These are phyloP conservation scores for Aureobasidium sp. DNA, from an alignment of 2,329 filamentous ascomycete genomes.

Conservation along the genomic window DNA sequence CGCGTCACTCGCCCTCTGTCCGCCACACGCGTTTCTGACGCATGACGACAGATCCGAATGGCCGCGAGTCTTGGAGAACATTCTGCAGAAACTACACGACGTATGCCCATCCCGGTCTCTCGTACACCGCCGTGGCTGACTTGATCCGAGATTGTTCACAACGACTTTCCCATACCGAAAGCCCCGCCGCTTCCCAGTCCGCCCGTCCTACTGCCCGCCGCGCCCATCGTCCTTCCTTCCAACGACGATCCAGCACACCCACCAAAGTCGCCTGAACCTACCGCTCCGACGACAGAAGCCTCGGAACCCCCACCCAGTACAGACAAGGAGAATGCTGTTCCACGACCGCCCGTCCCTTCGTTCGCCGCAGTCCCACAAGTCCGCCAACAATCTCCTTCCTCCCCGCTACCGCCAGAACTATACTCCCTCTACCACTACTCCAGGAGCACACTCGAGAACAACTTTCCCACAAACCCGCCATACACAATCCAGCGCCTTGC, in stretches of 20 bases:
- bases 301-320: conserved; percentile 34
- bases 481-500: conserved; percentile 88
- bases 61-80: conserved; percentile 55
- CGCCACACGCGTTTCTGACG: neutral
- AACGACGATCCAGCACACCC: neutral
- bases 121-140: neutral
- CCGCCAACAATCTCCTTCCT: neutral
- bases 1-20: neutral
- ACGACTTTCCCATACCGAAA: conserved; percentile 65
- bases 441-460: conserved; percentile 26
- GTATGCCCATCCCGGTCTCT: conserved; percentile 27
- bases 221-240: neutral
- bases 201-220: neutral
- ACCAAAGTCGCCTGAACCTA: conserved; percentile 26
- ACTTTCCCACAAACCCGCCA: conserved; percentile 68
- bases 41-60: conserved; percentile 51
- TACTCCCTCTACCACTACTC: conserved; percentile 40
- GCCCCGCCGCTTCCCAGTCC: conserved; percentile 31
- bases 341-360: conserved; percentile 32
- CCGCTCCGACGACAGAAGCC: conserved; percentile 16
- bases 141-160: conserved; percentile 55
- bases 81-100: conserved; percentile 61
- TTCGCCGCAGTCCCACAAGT: conserved; percentile 27
- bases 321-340: conserved; percentile 57
- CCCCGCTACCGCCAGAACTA: conserved; percentile 52